Base-by-base conservation (phyloP, 1,284 basidiomycete genomes). In the Vanrija sp. region DNA sequence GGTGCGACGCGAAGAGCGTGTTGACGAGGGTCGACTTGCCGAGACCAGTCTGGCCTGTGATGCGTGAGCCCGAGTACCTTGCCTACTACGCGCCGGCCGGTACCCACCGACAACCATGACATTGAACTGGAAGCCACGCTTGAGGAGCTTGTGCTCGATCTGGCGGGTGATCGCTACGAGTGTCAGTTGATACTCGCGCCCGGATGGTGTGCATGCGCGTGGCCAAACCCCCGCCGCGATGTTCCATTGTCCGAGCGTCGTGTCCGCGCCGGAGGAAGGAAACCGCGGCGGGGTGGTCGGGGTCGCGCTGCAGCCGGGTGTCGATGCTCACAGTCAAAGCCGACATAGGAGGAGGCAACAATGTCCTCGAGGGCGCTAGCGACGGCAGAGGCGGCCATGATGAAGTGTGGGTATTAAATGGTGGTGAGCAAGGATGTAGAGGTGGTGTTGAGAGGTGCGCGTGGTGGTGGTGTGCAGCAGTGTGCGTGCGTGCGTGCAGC, bases 11-110 rank as follows among this genome's bases (percentile, higher is more conserved):
- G 73, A 98, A 98, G 76, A 98, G 91, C 47, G 95, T 98, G 84
- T 98, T 98, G 77, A 98, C 91, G 70, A 98, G 82, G 39, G 96
- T 98, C 63, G 92, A 96, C 82, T 98, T 98, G 75, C 95, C 96
- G 43, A 98, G 82, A 62, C 95, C 96, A 46, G 94, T 97, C 80
- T 95, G 95, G 53, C 95, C 94, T 89, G 71, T n/a, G 23, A 35
- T 18, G 36, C 18, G 46, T 45, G 45, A 51, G 51, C 48, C 7
- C 18, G 39, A 43, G 38, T 4, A 16, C 31, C n/a, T n/a, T n/a
- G n/a, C n/a, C n/a, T 7, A 15, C 46, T 47, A 36, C 37, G 25
- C 35, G 37, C 36, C 38, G 3, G 3, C 19, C 9, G 16, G 47
- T 49, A 83, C 89, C 65, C 67, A 93, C 92, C 92, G 65, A 87